phyloP scores from a whole-genome alignment of 2,329 filamentous ascomycete genomes.

The Ophiostoma australiae region DNA sequence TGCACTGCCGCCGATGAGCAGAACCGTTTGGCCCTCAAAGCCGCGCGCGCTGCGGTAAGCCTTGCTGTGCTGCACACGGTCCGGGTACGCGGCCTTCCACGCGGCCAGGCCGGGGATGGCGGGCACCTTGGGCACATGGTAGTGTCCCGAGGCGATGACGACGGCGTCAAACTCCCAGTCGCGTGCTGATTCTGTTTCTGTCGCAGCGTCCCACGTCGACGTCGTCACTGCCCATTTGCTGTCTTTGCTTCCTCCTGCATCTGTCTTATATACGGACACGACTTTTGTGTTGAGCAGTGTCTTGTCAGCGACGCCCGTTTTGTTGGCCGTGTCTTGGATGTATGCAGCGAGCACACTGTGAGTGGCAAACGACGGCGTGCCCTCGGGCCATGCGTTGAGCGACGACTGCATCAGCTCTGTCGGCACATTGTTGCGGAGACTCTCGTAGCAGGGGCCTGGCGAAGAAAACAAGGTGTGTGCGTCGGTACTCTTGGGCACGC shows the following conservation, averaged over 20 bases:
- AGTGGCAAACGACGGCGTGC: conserved; percentile 54
- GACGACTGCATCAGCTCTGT: conserved; percentile 47
- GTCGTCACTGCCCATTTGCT: conserved; percentile 14
- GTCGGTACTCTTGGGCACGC: conserved; percentile 41
- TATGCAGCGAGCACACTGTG: conserved; percentile 56
- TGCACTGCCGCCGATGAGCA: conserved; percentile 50
- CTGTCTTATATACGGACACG: conserved; percentile 43
- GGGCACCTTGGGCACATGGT: conserved; percentile 58
- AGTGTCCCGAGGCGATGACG: conserved; percentile 63
- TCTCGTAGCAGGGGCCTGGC: conserved; percentile 46
- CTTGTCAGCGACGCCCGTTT: conserved; percentile 45
- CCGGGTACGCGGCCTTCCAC: conserved; percentile 53
- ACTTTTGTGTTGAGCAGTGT: conserved; percentile 58
- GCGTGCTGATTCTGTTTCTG: background rate
- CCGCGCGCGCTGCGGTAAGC: conserved; percentile 57
- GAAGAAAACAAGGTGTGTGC: conserved; percentile 26
- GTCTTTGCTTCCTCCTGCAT: background rate
- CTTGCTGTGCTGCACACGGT: conserved; percentile 62
- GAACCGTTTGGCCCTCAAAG: conserved; percentile 32
- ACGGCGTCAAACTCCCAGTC: conserved; percentile 55
- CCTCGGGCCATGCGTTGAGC: conserved; percentile 50
- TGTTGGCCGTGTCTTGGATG: conserved; percentile 52
- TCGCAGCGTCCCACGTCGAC: conserved; percentile 16
- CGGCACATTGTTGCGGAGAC: conserved; percentile 70
- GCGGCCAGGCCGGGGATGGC: conserved; percentile 52